Base-by-base conservation (phyloP, 495 filamentous ascomycete genomes). In the Penicillium odoratum region DNA sequence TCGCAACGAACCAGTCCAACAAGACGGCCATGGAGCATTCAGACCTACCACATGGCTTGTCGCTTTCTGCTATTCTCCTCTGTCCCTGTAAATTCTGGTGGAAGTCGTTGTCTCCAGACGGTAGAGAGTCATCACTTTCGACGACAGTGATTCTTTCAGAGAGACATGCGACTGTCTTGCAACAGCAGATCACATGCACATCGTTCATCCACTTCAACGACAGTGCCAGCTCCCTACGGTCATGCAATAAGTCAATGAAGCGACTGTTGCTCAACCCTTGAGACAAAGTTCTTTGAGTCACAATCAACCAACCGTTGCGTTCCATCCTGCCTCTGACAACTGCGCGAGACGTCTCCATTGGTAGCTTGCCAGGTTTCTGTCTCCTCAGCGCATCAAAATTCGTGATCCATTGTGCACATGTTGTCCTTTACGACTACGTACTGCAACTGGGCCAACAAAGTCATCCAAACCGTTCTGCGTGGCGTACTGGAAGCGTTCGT, bases 321-420 rank as follows among this genome's bases (percentile, higher is more conserved):
- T 21, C 26, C 11, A 10, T 46, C 15, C 44, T 46, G 18, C 44
- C 18, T 21, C 18, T 46, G 3, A 26, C 5, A 46, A 46, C 18
- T 46, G 44, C 44, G 44, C 44, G 44, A 46, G 44, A 26, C 18
- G n/a, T 46, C 44, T 46, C 25, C 18, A 46, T 46, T 46, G 44
- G 18, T 46, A 46, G 44, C 44, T 46, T 26, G 44, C 44, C 18
- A 46, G 3, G 2, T 46, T 46, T 18, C 18, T 29, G 44, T 18
- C 44, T 26, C 21, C 11, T 13, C 3, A 29, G 26, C 48, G 48
- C 48, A 21, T 51, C 30, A 7, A 40, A 40, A n/a, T 4, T n/a
- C 36, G 36, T 40, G 11, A 11, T 40, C 36, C 36, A 40, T 11
- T 11, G 3, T 40, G 13, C 13, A 48, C 26, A 48, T 48, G 25